Base-by-base conservation (phyloP, 108 stramenopile genomes). In the Craspedostauros australis region DNA sequence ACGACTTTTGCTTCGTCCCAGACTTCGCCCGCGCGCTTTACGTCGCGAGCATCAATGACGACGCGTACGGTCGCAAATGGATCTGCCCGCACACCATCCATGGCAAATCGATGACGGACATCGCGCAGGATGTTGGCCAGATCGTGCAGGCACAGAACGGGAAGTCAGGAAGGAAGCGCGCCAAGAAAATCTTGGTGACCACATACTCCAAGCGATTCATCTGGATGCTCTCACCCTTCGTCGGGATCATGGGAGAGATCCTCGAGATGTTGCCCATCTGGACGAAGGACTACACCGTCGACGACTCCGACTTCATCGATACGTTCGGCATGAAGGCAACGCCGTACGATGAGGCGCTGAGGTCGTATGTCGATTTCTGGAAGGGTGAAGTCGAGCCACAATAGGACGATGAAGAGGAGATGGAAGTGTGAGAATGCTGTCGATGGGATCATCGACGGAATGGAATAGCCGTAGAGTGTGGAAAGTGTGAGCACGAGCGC, bases 251-350 rank as follows among this genome's bases (percentile, higher is more conserved):
- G 62, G 19, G 26, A 21, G 69, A 70, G 54, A 57, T 70, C 50
- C 30, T 49, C 15, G 62, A 70, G 49, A 70, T 70, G 69, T 32
- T 51, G 20, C 40, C 39, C 18, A 39, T 64, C 38, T 70, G 69
- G 69, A 43, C 24, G 18, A 44, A 50, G 5, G 69, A 70, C 27
- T 70, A 70, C 28, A 42, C 53, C 2, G 49, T 63, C 5, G 69
- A 70, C 33, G 69, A 70, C 26, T 63, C 69, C 0, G 62, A 43
- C 14, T 63, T 70, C 45, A 26, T 32, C 37, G 5, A 31, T 9
- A 57, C 62, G 0, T 63, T 57, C 47, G 56, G 50, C 14, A 49
- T 70, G 14, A 15, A 63, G 26, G 22, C 62, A 1, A 64, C 69
- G 24, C 53, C 61, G 1, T 58, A 57, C 27, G 69, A 70, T 7